These are phyloP conservation scores for Leishmania braziliensis DNA, from an alignment of 208 protist genomes.

Conservation along the genomic window DNA sequence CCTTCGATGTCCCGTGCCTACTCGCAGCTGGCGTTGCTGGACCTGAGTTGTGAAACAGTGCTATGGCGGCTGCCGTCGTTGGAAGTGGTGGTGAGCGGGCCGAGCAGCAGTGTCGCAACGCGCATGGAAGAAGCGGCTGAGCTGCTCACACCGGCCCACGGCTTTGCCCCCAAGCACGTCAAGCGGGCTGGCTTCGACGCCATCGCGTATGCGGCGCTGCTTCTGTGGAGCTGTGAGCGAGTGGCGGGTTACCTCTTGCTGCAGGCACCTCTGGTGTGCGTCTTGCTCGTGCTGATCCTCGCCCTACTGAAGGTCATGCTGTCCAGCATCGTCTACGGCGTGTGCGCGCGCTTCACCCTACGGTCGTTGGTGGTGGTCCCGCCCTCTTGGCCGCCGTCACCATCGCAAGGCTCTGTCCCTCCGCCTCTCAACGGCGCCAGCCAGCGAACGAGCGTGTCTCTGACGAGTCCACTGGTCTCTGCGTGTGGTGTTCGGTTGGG, in stretches of 20 bases:
- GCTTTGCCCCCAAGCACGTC: constrained; percentile 53
- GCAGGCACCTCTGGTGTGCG: constrained; percentile 27
- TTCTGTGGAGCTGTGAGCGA: constrained; percentile 46
- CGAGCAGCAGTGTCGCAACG: not conserved
- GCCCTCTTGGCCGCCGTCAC: constrained; percentile 1
- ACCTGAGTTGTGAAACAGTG: constrained; percentile 45
- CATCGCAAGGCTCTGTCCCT: not conserved
- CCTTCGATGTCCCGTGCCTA: constrained; percentile 64
- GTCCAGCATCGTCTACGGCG: constrained; percentile 10
- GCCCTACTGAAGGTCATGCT: constrained; percentile 33
- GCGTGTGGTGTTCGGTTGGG: constrained; percentile 6
- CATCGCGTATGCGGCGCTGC: constrained; percentile 43
- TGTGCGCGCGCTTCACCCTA: constrained; percentile 17
- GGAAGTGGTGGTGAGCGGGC: constrained; percentile 4
- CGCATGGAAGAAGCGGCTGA: constrained; percentile 1
- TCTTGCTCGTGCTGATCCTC: constrained; percentile 28
- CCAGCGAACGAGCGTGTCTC: not conserved
- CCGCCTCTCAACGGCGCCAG: not conserved
- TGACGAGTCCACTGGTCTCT: not conserved
- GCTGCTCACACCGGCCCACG: constrained; percentile 37
- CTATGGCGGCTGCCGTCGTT: constrained; percentile 42
- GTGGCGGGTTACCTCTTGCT: constrained; percentile 30
- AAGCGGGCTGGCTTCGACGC: constrained; percentile 45
- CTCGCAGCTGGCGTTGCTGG: constrained; percentile 45
- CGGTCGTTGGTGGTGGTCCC: constrained; percentile 13